Evolutionary conservation across 345 rosid genomes (phyloP).

Genomic region (Acer saccharum): DNA sequence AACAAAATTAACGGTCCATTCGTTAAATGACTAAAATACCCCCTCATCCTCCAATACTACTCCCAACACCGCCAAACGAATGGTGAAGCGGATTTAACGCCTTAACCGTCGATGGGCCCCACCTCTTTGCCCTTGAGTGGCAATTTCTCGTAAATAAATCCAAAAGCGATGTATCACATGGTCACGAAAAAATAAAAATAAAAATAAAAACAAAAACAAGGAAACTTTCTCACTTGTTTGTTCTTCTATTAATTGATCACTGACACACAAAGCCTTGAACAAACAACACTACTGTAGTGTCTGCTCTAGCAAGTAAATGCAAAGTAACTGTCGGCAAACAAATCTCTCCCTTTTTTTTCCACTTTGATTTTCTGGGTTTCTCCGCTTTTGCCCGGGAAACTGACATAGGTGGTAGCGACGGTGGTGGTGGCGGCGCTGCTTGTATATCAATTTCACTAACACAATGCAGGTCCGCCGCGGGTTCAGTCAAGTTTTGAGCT

Average conservation of each 20-base stretch:
- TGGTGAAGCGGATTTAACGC: constrained; percentile 62
- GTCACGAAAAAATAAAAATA: constrained; percentile 9
- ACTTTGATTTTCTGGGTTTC: constrained; percentile 16
- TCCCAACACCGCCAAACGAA: not conserved
- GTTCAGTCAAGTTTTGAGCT: constrained; percentile 12
- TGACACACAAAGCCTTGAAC: constrained; percentile 14
- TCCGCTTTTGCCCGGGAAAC: constrained; percentile 15
- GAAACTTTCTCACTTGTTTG: not conserved
- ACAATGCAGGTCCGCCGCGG: constrained; percentile 45
- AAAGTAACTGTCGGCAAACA: constrained; percentile 35
- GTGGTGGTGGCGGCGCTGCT: constrained; percentile 13
- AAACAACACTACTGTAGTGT: not conserved
- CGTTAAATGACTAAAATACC: constrained; percentile 32
- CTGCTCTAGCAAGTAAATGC: not conserved
- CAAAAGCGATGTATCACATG: constrained; percentile 1
- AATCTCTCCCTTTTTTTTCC: not conserved
- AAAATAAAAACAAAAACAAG: too few species aligned
- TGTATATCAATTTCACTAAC: not conserved
- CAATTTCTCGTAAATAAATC: constrained; percentile 44
- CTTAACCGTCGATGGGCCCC: constrained; percentile 79
- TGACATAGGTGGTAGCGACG: constrained; percentile 1
- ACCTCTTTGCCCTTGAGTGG: constrained; percentile 30
- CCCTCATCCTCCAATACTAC: not conserved
- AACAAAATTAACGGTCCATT: constrained; percentile 31
- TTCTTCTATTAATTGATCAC: constrained; percentile 22